A percentile compares a stretch with the other conserved stretches of the same genome.
These are phyloP conservation scores for Fusarium albidum DNA, from an alignment of 2,329 filamentous ascomycete species.

Conservation along the genomic window DNA sequence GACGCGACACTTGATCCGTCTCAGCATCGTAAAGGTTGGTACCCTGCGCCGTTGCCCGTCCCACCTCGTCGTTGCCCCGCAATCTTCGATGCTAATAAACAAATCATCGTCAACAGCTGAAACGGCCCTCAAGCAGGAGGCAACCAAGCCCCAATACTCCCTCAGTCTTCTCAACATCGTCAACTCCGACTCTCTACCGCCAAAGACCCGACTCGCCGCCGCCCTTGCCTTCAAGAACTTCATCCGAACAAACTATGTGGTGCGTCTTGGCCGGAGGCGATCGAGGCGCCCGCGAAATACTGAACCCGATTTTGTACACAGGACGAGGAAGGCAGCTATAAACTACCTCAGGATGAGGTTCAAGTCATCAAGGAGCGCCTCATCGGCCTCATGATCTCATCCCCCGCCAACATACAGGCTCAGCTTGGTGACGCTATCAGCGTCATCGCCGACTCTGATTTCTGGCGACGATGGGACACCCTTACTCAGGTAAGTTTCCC, in stretches of 20 bases:
- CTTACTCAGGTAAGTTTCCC: constrained; percentile 73
- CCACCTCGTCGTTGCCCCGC: constrained; percentile 39
- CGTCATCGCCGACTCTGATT: constrained; percentile 97
- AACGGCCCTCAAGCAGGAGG: constrained; percentile 77
- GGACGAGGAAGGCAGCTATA: constrained; percentile 95
- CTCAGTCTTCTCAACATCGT: constrained; percentile 90
- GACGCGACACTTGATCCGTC: constrained; percentile 88
- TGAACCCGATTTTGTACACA: constrained; percentile 44
- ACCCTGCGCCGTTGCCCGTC: constrained; percentile 36
- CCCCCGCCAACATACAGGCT: constrained; percentile 85
- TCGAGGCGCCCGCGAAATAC: constrained; percentile 21
- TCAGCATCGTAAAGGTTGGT: constrained; percentile 86
- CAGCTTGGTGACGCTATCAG: constrained; percentile 97
- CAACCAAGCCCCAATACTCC: constrained; percentile 87
- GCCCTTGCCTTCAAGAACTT: constrained; percentile 99
- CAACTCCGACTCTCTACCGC: constrained; percentile 74
- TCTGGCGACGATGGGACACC: constrained; percentile 97
- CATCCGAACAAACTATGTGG: constrained; percentile 90
- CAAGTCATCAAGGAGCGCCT: constrained; percentile 92
- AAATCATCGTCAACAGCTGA: constrained; percentile 70
- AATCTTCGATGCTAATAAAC: constrained; percentile 48
- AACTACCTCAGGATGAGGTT: constrained; percentile 84
- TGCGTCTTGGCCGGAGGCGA: constrained; percentile 49
- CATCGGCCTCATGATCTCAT: constrained; percentile 95
- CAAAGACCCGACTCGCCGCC: constrained; percentile 84